These are phyloP conservation scores for Annona cherimola DNA, from an alignment of 164 flowering plant genomes.

Conservation along the genomic window DNA sequence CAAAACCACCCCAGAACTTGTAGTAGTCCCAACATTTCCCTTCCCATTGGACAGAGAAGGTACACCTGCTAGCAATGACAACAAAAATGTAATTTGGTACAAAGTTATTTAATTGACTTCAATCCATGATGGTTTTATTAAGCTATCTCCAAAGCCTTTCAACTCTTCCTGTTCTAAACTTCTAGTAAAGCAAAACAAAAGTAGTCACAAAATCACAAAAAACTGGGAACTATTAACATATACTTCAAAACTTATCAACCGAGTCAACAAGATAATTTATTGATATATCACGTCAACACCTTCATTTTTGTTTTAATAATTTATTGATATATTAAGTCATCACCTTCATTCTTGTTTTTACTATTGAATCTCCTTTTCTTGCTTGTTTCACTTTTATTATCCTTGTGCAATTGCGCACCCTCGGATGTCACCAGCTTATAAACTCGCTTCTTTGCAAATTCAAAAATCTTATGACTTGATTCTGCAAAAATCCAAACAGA, in stretches of 20 bases:
- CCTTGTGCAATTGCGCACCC: constrained; percentile 34
- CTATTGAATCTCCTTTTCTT: constrained; percentile 56
- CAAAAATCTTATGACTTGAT: constrained; percentile 93
- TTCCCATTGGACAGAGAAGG: constrained; percentile 20
- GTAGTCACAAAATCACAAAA: background rate
- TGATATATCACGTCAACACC: constrained; percentile 25
- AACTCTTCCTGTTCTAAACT: background rate
- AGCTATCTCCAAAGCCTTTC: background rate
- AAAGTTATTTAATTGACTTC: background rate
- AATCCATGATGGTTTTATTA: background rate
- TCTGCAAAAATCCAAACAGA: constrained; percentile 98
- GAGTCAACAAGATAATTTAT: background rate
- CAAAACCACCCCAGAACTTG: constrained; percentile 35
- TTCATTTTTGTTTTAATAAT: constrained; percentile 23
- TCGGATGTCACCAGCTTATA: constrained; percentile 53
- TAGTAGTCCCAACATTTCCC: constrained; percentile 12
- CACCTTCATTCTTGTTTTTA: constrained; percentile 40
- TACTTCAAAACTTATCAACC: background rate
- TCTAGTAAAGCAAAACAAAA: background rate
- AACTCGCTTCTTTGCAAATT: constrained; percentile 88
- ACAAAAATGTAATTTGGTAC: constrained; percentile 1
- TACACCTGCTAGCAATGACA: constrained; percentile 16
- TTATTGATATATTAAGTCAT: background rate
- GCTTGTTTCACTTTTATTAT: constrained; percentile 25
- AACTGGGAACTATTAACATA: background rate